Evolutionary conservation across 2,329 filamentous ascomycete genomes (phyloP), one percentile per base, ranked within the genome.

Genomic region (Colletotrichum karsti): DNA sequence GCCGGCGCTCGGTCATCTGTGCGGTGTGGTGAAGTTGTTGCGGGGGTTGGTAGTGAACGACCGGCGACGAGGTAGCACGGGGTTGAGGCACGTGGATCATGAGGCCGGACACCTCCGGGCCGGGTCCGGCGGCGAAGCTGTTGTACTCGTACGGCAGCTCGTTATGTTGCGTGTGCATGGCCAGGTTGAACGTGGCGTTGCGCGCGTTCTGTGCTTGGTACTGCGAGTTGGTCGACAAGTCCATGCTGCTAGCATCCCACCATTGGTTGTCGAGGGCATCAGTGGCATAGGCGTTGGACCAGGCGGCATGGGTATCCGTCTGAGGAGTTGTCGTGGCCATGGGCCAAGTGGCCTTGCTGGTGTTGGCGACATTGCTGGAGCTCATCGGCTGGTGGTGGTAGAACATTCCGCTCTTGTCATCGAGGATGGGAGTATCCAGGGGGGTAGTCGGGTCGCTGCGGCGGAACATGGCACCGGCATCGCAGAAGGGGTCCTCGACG

Each of bases 71-170:
- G 0, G 78, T 75, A 5, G 74, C 69, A 1, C 77, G 82, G 4
- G 84, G 80, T 66, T 85, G 84, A 18, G 84, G 85, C 84, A 87
- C 85, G 71, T 87, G 83, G 65, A 88, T 85, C 83, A 86, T 84
- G 65, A 88, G 82, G 1, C 84, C 84, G 18, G 70, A 63, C 71
- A 74, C 70, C 26, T 74, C 71, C 12, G 72, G 70, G 69, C 74
- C 33, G 12, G 26, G 75, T 51, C 77, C 72, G 46, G 79, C 76
- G 22, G 78, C 72, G 67, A 78, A 63, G 20, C 65, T 63, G 28
- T 70, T 60, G 68, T 81, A 83, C 48, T 83, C 81, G 63, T 82
- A 84, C 0, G 79, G 73, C 42, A 84, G 73, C 20, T 81, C 79
- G 8, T 74, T 72, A 20, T 82, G 81, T 44, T 82, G 80, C 13